phyloP scores from a whole-genome alignment of 192 early-diverging fungal species.

The Radiomyces spectabilis region DNA sequence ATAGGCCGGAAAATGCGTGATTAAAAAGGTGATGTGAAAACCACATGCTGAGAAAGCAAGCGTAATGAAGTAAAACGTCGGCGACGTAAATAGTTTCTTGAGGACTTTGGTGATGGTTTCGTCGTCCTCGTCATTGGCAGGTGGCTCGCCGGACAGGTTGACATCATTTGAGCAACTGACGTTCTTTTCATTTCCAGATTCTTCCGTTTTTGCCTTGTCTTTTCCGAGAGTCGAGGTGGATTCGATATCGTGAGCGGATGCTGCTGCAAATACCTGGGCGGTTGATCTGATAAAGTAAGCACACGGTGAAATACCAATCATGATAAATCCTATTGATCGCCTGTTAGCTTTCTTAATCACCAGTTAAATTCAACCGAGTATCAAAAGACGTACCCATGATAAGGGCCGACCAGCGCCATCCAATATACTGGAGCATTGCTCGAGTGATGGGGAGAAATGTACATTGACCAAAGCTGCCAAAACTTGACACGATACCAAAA shows the following conservation, averaged over 20 bases:
- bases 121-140: background rate
- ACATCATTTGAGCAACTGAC: no score
- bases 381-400: conserved; percentile 23
- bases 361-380: no score
- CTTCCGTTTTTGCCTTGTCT: background rate
- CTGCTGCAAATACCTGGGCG: no score
- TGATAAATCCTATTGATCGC: no score
- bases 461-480: conserved; percentile 32
- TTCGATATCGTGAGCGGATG: no score
- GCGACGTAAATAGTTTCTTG: conserved; percentile 18
- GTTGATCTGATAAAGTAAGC: no score
- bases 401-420: conserved; percentile 17
- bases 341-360: no score
- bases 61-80: conserved; percentile 18
- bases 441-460: conserved; percentile 24
- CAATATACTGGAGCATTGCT: conserved; percentile 7
- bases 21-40: conserved; percentile 29
- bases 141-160: no score
- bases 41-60: conserved; percentile 27
- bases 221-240: no score
- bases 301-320: no score
- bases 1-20: conserved; percentile 29
- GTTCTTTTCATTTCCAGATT: background rate
- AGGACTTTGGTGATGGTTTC: conserved; percentile 7
- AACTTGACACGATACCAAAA: conserved; percentile 25